Evolutionary conservation across 176 grass and related monocot species (phyloP), one percentile per base, ranked within the genome.

Genomic region (Canna indica): DNA sequence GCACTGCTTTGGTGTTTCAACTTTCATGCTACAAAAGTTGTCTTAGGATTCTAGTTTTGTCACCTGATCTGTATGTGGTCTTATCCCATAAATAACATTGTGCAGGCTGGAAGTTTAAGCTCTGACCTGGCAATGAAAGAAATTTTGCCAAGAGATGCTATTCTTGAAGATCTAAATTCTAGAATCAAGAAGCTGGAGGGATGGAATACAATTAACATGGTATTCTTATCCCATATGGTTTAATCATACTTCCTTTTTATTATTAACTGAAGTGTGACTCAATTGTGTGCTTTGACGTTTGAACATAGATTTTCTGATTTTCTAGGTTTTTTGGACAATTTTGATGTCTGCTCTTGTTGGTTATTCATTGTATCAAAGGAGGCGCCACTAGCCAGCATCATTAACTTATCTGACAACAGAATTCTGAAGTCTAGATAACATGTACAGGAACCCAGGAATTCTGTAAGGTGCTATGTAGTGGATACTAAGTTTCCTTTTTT

Each of bases 131-230:
- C 80, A 54, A 60, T 47, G 41, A 82, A 78, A 80, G 90, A 86
- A 83, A 71, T 74, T 79, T 87, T 84, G 68, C 82, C 84, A 29
- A 86, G 77, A 47, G 86, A 97, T 83, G 78, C 77, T 30, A 46
- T 90, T 68, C 69, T 97, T 67, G 93, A 90, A 85, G 93, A 97
- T 87, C 58, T 97, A 76, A 86, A 97, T 76, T 90, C 75, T 44
- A 97, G 93, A 69, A 85, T 97, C 73, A 92, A 78, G 84, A 90
- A 73, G 82, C 86, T 97, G 71, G 93, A 97, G 80, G 83, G 86
- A 81, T 92, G 93, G 88, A 92, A 97, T 82, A 90, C 93, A 24
- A 82, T 97, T 73, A 97, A 97, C 57, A 81, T 92, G 88, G 93
- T 92, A 52, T 69, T 42, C 52, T 73, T 4, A 74, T 4, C 60